phyloP scores from a whole-genome alignment of 2,329 filamentous ascomycete genomes.

The Aschersonia sp. region DNA sequence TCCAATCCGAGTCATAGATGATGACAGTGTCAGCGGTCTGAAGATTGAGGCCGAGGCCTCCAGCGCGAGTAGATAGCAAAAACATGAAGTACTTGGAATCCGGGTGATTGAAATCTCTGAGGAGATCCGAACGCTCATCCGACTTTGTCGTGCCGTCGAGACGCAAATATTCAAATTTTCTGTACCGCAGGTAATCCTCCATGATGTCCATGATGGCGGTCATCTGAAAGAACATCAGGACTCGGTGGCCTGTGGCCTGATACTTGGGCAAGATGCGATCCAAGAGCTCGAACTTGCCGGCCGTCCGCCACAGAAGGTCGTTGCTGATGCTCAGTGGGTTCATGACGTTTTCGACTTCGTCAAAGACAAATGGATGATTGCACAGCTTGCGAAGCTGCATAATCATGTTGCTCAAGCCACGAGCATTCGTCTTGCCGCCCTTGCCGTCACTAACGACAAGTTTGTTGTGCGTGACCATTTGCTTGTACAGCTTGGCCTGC shows the following conservation, averaged over 20 bases:
- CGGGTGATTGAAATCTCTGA: conserved; percentile 80
- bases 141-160: conserved; percentile 95
- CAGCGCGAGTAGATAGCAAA: conserved; percentile 92
- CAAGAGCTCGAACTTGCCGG: conserved; percentile 92
- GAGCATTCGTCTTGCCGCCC: conserved; percentile 85
- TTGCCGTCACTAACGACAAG: conserved; percentile 91
- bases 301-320: conserved; percentile 85
- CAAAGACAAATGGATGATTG: conserved; percentile 98
- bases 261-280: conserved; percentile 93
- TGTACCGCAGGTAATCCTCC: conserved; percentile 88
- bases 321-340: conserved; percentile 82
- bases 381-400: conserved; percentile 98
- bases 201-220: conserved; percentile 99
- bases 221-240: conserved; percentile 99
- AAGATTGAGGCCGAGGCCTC: conserved; percentile 91
- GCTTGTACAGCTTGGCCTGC: conserved; percentile 89
- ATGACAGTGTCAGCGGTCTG: conserved; percentile 98
- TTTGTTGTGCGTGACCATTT: conserved; percentile 91
- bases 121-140: conserved; percentile 84
- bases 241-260: conserved; percentile 76
- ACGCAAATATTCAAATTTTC: conserved; percentile 74
- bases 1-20: conserved; percentile 99
- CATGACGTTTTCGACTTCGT: conserved; percentile 96
- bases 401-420: conserved; percentile 97
- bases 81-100: conserved; percentile 94